These are phyloP conservation scores for Aurantiochytrium sp. DNA, from an alignment of 108 stramenopile genomes.

Conservation along the genomic window DNA sequence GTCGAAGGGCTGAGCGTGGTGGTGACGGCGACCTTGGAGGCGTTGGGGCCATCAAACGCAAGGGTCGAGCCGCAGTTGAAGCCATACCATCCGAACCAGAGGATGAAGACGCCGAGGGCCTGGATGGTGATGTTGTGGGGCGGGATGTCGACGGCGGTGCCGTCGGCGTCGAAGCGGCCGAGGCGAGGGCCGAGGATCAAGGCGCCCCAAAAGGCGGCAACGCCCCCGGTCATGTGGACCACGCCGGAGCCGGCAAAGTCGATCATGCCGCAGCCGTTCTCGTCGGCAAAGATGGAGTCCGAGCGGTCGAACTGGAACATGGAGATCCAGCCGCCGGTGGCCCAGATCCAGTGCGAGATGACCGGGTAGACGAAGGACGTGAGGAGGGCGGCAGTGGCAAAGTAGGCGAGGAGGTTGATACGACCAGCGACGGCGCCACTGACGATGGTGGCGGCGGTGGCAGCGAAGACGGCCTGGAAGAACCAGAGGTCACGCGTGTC, in stretches of 20 bases:
- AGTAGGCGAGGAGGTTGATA: slow-evolving; percentile 70
- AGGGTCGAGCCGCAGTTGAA: slow-evolving; percentile 72
- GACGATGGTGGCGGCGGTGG: slow-evolving; percentile 72
- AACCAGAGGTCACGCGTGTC: slow-evolving; percentile 48
- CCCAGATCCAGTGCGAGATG: slow-evolving; percentile 75
- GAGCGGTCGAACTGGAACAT: neutral
- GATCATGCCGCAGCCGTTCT: slow-evolving; percentile 56
- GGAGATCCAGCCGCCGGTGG: slow-evolving; percentile 47
- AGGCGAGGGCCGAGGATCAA: slow-evolving; percentile 21
- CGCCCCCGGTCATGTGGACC: slow-evolving; percentile 74
- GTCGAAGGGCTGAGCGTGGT: neutral
- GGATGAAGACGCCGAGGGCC: slow-evolving; percentile 18
- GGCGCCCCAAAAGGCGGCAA: slow-evolving; percentile 73
- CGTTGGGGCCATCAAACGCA: slow-evolving; percentile 42
- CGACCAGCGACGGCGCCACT: slow-evolving; percentile 72
- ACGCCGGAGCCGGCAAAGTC: slow-evolving; percentile 74
- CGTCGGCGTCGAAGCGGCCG: neutral
- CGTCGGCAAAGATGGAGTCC: slow-evolving; percentile 48
- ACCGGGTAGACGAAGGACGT: slow-evolving; percentile 81
- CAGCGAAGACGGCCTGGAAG: slow-evolving; percentile 73
- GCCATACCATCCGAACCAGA: slow-evolving; percentile 57
- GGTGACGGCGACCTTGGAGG: neutral
- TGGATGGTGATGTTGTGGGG: slow-evolving; percentile 15
- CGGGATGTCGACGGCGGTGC: neutral
- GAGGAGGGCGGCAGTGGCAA: slow-evolving; percentile 66